A percentile compares a stretch with the other conserved stretches of the same genome.
Conservation (phyloP, 441 rosid genomes). For the Populus hybrid region DNA sequence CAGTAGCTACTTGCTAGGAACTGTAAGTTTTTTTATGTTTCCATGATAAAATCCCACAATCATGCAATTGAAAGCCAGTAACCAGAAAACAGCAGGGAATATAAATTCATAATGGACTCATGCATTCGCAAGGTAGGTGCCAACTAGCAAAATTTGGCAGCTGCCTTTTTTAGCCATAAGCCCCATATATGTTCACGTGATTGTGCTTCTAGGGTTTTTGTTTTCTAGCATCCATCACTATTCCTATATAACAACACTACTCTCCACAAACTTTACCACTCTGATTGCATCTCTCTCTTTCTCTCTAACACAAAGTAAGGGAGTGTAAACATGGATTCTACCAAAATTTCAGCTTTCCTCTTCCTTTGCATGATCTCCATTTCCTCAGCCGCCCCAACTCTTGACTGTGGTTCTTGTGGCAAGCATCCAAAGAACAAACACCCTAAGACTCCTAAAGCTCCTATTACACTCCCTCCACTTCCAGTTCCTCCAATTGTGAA, state of each 20-base stretch:
- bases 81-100: not conserved
- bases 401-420: slow-evolving; percentile 41
- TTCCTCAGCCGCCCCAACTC: slow-evolving; percentile 42
- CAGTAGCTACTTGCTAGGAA: not conserved
- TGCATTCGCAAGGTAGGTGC: slow-evolving; percentile 27
- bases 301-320: not conserved
- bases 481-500: slow-evolving; percentile 22
- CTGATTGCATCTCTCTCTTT: not conserved
- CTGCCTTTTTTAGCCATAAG: slow-evolving; percentile 18
- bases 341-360: slow-evolving; percentile 46
- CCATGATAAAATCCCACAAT: not conserved
- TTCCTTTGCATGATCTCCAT: slow-evolving; percentile 47
- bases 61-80: not conserved
- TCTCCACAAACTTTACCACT: slow-evolving; percentile 4
- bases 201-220: slow-evolving; percentile 29
- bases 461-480: slow-evolving; percentile 22
- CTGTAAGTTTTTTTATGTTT: not conserved
- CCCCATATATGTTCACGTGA: slow-evolving; percentile 52
- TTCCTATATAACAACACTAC: slow-evolving; percentile 32
- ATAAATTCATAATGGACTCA: not conserved
- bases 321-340: slow-evolving; percentile 30
- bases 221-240: slow-evolving; percentile 18
- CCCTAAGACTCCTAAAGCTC: slow-evolving; percentile 18
- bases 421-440: slow-evolving; percentile 26
- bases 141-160: slow-evolving; percentile 60